phyloP scores from a whole-genome alignment of 768 basidiomycete species.

The Termitomyces sp. region DNA sequence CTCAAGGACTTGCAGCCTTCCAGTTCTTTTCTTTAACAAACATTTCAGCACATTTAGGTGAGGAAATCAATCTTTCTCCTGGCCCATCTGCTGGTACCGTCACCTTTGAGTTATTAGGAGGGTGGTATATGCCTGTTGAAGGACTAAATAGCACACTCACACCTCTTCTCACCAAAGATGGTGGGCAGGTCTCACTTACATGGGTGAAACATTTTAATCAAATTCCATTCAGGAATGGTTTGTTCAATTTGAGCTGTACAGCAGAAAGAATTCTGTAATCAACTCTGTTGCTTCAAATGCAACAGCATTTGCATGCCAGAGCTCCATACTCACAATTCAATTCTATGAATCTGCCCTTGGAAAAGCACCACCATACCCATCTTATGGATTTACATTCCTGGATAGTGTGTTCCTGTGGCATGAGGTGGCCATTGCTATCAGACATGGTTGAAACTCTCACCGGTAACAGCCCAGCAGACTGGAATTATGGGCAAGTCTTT shows the following conservation, averaged over 20 bases:
- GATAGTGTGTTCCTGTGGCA: conserved; percentile 24
- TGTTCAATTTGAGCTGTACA: conserved; percentile 42
- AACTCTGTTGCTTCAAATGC: conserved; percentile 36
- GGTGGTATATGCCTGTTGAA: conserved; percentile 14
- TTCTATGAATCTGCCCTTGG: conserved; percentile 44
- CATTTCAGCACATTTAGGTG: conserved; percentile 34
- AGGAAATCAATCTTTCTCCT: conserved; percentile 28
- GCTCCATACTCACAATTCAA: conserved; percentile 45
- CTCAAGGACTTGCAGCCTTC: conserved; percentile 30
- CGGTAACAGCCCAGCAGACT: conserved; percentile 24
- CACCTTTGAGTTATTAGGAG: conserved; percentile 29
- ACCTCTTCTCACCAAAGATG: conserved; percentile 20
- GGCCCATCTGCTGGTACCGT: conserved; percentile 30
- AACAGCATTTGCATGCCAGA: conserved; percentile 46
- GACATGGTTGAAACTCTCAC: conserved; percentile 13
- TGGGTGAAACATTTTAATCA: not conserved
- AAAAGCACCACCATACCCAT: conserved; percentile 40
- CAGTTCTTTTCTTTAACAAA: conserved; percentile 32
- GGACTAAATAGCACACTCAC: not conserved
- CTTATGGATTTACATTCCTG: conserved; percentile 42
- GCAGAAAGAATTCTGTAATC: conserved; percentile 44
- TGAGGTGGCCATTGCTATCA: conserved; percentile 21
- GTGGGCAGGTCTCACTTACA: conserved; percentile 6
- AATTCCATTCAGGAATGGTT: conserved; percentile 28
- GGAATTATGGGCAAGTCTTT: conserved; percentile 28